Percentiles rank a stretch among this genome's conserved stretches.
These are phyloP conservation scores for Gymnopus androsaceus DNA, from an alignment of 1,284 basidiomycete species.

Conservation along the genomic window DNA sequence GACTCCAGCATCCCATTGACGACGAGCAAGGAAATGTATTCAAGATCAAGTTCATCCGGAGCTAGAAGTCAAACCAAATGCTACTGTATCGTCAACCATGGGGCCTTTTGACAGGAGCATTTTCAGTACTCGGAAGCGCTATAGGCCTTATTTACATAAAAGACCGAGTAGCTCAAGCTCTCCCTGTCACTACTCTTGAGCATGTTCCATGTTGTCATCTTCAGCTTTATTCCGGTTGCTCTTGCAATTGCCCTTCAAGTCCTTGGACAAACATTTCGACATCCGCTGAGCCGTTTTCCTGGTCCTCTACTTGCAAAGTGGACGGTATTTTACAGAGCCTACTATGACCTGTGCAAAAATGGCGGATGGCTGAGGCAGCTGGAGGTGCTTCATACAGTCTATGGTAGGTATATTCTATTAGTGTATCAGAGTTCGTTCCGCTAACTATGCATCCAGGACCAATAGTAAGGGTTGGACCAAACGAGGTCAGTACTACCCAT, in stretches of 20 bases:
- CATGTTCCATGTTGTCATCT: background rate
- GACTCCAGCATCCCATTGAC: no score
- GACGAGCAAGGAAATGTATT: no score
- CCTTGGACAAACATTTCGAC: background rate
- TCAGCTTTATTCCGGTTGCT: background rate
- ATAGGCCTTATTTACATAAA: no score
- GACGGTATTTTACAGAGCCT: conserved; percentile 15
- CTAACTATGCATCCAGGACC: conserved; percentile 6
- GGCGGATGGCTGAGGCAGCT: conserved; percentile 17
- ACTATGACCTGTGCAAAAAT: conserved; percentile 15
- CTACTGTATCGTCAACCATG: no score
- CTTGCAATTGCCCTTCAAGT: background rate
- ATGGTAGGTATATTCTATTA: conserved; percentile 10
- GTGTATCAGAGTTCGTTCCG: background rate
- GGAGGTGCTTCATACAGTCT: conserved; percentile 12
- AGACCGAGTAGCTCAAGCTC: no score
- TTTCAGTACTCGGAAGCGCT: no score
- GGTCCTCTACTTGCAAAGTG: conserved; percentile 18
- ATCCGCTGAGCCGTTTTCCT: conserved; percentile 15
- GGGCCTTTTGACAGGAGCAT: no score
- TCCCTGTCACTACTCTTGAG: no score
- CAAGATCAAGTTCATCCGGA: no score
- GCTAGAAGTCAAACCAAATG: no score
- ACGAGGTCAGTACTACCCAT: conserved; percentile 17
- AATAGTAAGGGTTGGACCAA: conserved; percentile 20